phyloP scores from a whole-genome alignment of 352 stramenopile genomes.

The Globisporangium irregulare region DNA sequence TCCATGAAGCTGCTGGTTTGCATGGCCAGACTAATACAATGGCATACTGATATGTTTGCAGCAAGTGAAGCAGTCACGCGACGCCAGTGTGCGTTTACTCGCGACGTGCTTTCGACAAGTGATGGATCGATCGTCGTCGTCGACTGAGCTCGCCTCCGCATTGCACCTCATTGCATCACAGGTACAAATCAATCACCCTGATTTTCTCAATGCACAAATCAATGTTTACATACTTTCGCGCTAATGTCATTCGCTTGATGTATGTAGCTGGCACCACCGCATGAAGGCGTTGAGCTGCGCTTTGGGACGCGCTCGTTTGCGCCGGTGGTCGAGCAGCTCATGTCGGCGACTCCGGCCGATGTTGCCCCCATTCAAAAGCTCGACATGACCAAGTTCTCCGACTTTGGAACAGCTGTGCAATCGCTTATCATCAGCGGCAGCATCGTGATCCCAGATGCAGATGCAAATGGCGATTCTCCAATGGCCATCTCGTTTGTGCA shows the following conservation, averaged over 20 bases:
- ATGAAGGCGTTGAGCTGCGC: slow-evolving; percentile 72
- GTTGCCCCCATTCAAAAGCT: slow-evolving; percentile 10
- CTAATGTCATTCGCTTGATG: not conserved
- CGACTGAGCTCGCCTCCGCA: slow-evolving; percentile 39
- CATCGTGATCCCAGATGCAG: slow-evolving; percentile 21
- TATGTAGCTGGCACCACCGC: slow-evolving; percentile 56
- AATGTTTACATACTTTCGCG: not conserved
- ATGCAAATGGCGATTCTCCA: not conserved
- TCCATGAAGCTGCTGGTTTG: not conserved
- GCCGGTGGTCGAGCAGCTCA: slow-evolving; percentile 46
- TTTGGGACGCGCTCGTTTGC: slow-evolving; percentile 68
- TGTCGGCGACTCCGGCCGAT: slow-evolving; percentile 34
- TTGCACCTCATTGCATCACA: slow-evolving; percentile 69
- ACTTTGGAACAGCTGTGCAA: slow-evolving; percentile 53
- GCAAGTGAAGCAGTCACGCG: slow-evolving; percentile 53
- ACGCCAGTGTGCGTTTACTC: slow-evolving; percentile 44
- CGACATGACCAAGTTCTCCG: slow-evolving; percentile 25
- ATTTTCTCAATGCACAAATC: not conserved
- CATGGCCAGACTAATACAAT: not conserved
- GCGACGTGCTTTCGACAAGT: slow-evolving; percentile 40
- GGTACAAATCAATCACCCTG: slow-evolving; percentile 13
- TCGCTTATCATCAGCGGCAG: slow-evolving; percentile 37
- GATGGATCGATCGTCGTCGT: slow-evolving; percentile 26
- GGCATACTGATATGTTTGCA: slow-evolving; percentile 18
- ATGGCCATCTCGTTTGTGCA: slow-evolving; percentile 54